phyloP scores from a whole-genome alignment of 164 flowering plant genomes.

The Taxillus chinensis region DNA sequence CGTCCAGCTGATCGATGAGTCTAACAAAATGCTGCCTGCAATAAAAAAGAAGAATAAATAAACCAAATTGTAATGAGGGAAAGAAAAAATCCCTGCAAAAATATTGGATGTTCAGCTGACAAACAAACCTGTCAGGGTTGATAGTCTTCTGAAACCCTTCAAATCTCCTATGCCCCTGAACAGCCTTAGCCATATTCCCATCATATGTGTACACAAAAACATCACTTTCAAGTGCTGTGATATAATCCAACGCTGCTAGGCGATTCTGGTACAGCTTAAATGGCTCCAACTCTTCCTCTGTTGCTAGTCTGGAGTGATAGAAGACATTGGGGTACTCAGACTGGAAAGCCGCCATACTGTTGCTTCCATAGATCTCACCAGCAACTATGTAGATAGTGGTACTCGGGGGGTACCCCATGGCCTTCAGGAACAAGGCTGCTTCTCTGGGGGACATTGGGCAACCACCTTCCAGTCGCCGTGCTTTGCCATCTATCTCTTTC shows the following conservation, averaged over 20 bases:
- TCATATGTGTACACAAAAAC: slow-evolving; percentile 83
- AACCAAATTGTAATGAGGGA: not conserved
- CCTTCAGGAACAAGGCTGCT: slow-evolving; percentile 76
- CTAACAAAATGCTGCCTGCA: slow-evolving; percentile 58
- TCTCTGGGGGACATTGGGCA: slow-evolving; percentile 95
- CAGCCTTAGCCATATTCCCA: slow-evolving; percentile 96
- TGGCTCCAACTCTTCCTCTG: slow-evolving; percentile 58
- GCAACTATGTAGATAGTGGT: slow-evolving; percentile 85
- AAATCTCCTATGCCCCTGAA: slow-evolving; percentile 80
- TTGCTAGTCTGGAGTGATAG: slow-evolving; percentile 67
- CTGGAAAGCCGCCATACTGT: slow-evolving; percentile 44
- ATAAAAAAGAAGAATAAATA: not conserved
- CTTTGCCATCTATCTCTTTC: slow-evolving; percentile 66
- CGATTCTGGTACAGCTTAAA: slow-evolving; percentile 55
- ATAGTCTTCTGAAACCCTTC: slow-evolving; percentile 79
- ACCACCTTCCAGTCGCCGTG: slow-evolving; percentile 54
- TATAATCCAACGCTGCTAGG: slow-evolving; percentile 84
- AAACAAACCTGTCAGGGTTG: slow-evolving; percentile 64
- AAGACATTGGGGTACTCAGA: slow-evolving; percentile 65
- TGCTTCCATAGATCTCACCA: slow-evolving; percentile 67
- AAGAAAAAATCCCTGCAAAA: not conserved
- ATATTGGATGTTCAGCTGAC: not conserved
- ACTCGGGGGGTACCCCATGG: slow-evolving; percentile 78
- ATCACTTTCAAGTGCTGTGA: slow-evolving; percentile 78
- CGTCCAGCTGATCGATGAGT: slow-evolving; percentile 55